Conservation (phyloP, 768 basidiomycete species). For the Terana coerulea region DNA sequence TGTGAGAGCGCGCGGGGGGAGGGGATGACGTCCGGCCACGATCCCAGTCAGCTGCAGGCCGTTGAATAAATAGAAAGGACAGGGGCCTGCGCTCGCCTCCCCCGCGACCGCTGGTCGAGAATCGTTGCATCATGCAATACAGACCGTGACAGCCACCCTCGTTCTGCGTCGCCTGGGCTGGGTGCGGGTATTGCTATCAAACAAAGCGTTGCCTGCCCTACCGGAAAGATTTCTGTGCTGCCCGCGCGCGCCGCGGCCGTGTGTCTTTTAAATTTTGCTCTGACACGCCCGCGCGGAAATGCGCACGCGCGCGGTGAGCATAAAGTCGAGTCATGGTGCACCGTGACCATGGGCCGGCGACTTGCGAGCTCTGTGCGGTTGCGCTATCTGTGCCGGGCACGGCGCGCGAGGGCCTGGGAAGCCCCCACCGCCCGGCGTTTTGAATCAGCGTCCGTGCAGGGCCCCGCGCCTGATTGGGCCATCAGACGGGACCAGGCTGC, state of each 20-base stretch:
- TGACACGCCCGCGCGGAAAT: too few species aligned
- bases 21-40: conserved; percentile 8
- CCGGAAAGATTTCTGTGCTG: too few species aligned
- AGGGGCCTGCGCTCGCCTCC: background rate
- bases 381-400: background rate
- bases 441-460: conserved; percentile 5
- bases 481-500: background rate
- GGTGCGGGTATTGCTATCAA: too few species aligned
- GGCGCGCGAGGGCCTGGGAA: background rate
- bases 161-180: too few species aligned
- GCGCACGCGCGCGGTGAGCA: too few species aligned
- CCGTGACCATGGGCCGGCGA: too few species aligned
- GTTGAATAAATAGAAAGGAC: background rate
- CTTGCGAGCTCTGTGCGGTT: background rate
- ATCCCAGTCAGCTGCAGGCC: conserved; percentile 5
- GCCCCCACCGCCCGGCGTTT: background rate
- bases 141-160: too few species aligned
- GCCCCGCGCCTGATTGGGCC: conserved; percentile 1
- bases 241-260: too few species aligned
- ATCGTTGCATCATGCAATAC: conserved; percentile 12
- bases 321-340: too few species aligned
- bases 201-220: too few species aligned
- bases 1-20: background rate
- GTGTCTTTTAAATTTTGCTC: too few species aligned
- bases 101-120: background rate